phyloP scores from a whole-genome alignment of 768 basidiomycete genomes.

The Scleroderma citrinum region DNA sequence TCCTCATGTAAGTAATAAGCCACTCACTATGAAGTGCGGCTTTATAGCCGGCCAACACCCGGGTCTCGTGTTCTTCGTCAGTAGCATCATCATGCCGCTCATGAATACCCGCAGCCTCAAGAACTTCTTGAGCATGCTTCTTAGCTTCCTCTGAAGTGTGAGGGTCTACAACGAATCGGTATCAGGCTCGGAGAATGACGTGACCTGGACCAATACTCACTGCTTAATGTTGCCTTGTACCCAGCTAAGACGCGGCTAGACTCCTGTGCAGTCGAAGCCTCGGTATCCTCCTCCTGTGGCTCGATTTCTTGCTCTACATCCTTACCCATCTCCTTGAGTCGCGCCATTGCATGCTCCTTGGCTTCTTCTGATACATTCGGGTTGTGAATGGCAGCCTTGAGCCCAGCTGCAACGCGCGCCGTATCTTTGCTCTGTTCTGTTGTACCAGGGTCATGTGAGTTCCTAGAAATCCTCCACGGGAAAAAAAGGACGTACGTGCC shows the following conservation, averaged over 20 bases:
- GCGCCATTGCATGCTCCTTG: slow-evolving; percentile 41
- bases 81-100: slow-evolving; percentile 24
- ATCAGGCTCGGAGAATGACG: not conserved
- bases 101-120: slow-evolving; percentile 38
- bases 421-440: slow-evolving; percentile 34
- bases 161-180: slow-evolving; percentile 30
- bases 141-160: slow-evolving; percentile 45
- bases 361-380: slow-evolving; percentile 53
- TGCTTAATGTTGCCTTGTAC: slow-evolving; percentile 45
- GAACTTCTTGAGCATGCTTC: slow-evolving; percentile 47
- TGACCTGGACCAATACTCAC: slow-evolving; percentile 19
- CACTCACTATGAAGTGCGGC: slow-evolving; percentile 45
- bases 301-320: slow-evolving; percentile 2
- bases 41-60: slow-evolving; percentile 52
- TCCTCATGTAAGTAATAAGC: not conserved
- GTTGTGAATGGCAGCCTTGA: slow-evolving; percentile 55
- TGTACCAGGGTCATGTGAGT: not conserved
- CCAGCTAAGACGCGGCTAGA: slow-evolving; percentile 33
- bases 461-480: too few relatives aligned
- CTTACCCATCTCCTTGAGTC: slow-evolving; percentile 38
- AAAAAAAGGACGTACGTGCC: slow-evolving; percentile 5
- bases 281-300: not conserved
- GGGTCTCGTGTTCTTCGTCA: slow-evolving; percentile 37
- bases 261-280: slow-evolving; percentile 3
- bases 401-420: slow-evolving; percentile 46